phyloP scores from a whole-genome alignment of 805 yeast genomes.

The Ogataea philodendri region DNA sequence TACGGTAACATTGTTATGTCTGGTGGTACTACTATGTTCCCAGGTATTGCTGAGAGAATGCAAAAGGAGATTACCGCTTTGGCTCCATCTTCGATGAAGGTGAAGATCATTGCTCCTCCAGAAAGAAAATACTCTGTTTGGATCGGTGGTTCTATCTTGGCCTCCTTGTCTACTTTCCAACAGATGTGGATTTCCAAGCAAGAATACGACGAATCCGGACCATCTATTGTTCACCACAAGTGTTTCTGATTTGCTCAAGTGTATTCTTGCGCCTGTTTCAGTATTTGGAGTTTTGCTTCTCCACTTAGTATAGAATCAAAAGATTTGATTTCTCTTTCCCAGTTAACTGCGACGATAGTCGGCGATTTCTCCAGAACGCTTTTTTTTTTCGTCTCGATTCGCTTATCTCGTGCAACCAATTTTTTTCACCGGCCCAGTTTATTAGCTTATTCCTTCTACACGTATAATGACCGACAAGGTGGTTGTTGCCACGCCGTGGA shows the following conservation, averaged over 20 bases:
- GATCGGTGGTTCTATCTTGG: constrained; percentile 99
- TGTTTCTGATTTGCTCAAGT: constrained; percentile 60
- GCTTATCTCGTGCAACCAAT: constrained; percentile 14
- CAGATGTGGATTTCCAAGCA: constrained; percentile 99
- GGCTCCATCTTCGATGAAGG: constrained; percentile 99
- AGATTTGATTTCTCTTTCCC: constrained; percentile 14
- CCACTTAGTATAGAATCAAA: constrained; percentile 15
- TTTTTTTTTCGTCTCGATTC: constrained; percentile 3
- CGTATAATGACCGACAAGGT: constrained; percentile 10
- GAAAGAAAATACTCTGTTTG: constrained; percentile 99
- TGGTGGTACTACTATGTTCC: constrained; percentile 99
- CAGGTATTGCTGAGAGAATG: constrained; percentile 99
- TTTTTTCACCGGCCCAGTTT: constrained; percentile 1
- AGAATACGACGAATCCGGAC: constrained; percentile 99
- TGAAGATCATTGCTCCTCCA: constrained; percentile 98
- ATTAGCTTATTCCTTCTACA: neutral
- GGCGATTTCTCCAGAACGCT: constrained; percentile 1
- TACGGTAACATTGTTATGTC: constrained; percentile 99
- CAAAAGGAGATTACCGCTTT: constrained; percentile 99
- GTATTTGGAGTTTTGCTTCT: constrained; percentile 14
- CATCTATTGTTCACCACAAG: constrained; percentile 96
- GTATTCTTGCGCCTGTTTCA: constrained; percentile 13
- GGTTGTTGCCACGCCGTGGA: constrained; percentile 4
- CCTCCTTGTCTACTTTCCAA: constrained; percentile 98
- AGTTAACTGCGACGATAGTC: constrained; percentile 10